Evolutionary conservation across 495 filamentous ascomycete species (phyloP), one percentile per base, ranked within the genome.

Genomic region (Lepraria neglecta): DNA sequence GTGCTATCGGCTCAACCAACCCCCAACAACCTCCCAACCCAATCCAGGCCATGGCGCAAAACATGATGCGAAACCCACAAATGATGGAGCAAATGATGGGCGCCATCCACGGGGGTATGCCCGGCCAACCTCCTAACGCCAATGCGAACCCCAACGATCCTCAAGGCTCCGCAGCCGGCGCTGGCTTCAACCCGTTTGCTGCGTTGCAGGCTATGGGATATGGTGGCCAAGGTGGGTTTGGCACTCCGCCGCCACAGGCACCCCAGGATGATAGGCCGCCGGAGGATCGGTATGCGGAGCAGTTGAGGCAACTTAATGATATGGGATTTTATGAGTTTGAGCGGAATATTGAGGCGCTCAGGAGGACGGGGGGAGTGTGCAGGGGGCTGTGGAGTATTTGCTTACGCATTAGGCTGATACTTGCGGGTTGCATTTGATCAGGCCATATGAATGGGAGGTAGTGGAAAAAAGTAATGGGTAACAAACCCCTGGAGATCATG

Each of bases 261-360:
- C 84, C 89, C 7, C 68, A 77, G 6, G 95, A 97, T 72, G 92
- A 79, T 68, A 80, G 92, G 62, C 91, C 94, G 19, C 94, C 92
- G 0, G 95, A 97, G 78, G 95, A 97, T 70, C 78, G 89, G 64
- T 99, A 95, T 64, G 91, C 87, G 7, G 84, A 88, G 15, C 95
- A 99, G 70, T 76, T 99, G 52, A 80, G 90, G 51, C 92, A 97
- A 71, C 75, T 99, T 64, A 97, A 99, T 71, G 94, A 97, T 58
- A 99, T 99, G 95, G 95, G 95, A 5, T 97, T 99, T 72, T 95
- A 84, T 70, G 94, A 99, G 65, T 97, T 97, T 69, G 92, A 97
- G 59, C 72, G 87, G 69, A 99, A 99, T 64, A 83, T 99, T 43
- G 83, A 86, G 65, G 95, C 95, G 19, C 75, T 99, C 71, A 83